phyloP scores from a whole-genome alignment of 441 rosid genomes.

The Adansonia grandidieri region DNA sequence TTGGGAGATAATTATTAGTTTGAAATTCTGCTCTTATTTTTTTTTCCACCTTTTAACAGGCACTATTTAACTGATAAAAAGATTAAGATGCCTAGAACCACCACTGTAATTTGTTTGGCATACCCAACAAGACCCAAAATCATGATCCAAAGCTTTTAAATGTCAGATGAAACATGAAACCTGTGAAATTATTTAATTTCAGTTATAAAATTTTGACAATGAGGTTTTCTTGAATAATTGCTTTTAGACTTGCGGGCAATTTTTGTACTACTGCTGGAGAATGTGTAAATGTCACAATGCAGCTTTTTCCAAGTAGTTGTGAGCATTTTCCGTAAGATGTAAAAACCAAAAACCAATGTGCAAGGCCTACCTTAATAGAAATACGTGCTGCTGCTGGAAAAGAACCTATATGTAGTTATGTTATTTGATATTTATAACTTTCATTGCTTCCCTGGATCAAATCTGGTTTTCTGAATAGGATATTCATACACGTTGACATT shows the following conservation, averaged over 20 bases:
- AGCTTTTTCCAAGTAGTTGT: background rate
- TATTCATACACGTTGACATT: no score
- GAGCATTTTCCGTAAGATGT: background rate
- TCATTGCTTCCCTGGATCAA: background rate
- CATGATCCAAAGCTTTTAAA: background rate
- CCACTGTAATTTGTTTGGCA: background rate
- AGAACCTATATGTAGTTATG: background rate
- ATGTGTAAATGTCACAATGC: background rate
- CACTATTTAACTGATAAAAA: no score
- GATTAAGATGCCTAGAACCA: background rate
- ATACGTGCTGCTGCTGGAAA: background rate
- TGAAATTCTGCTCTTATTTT: background rate
- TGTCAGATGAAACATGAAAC: background rate
- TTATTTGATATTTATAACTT: background rate
- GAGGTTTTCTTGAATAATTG: background rate
- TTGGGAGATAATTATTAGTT: background rate
- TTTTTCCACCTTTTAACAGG: background rate
- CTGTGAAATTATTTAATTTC: background rate
- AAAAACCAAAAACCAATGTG: background rate
- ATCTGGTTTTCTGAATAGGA: background rate
- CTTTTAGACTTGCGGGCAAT: background rate
- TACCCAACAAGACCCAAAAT: background rate
- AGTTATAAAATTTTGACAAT: background rate
- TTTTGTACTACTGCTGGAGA: background rate
- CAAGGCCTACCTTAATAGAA: background rate